Conservation (phyloP, 2,329 filamentous ascomycete species). For the Sarocladium strictum region DNA sequence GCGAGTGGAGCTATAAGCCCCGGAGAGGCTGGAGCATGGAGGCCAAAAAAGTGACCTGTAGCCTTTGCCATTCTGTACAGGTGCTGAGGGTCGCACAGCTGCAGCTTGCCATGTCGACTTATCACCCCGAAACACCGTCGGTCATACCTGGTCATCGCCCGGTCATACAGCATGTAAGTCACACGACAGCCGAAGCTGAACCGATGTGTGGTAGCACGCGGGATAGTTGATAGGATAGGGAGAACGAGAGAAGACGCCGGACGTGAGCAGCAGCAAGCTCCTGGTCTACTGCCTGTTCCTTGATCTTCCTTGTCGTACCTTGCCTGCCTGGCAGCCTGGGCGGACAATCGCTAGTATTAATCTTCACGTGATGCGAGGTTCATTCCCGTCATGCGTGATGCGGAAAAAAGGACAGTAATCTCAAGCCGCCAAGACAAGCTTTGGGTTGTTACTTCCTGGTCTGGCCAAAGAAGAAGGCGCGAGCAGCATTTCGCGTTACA, state of each 20-base stretch:
- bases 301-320: no score
- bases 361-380: no score
- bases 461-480: no score
- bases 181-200: not conserved
- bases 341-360: no score
- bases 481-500: no score
- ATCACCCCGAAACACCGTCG: not conserved
- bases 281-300: no score
- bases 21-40: not conserved
- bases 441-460: no score
- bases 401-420: no score
- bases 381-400: no score
- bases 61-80: not conserved
- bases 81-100: not conserved
- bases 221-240: not conserved
- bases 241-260: not conserved
- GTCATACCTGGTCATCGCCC: not conserved
- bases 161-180: not conserved
- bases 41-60: constrained; percentile 2
- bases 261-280: no score
- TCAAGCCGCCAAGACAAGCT: no score
- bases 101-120: not conserved
- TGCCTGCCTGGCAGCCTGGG: no score
- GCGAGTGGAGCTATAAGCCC: not conserved
- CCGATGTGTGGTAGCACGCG: not conserved